Evolutionary conservation across 257 asterid species (phyloP).

Genomic region (Jacaranda copaia): DNA sequence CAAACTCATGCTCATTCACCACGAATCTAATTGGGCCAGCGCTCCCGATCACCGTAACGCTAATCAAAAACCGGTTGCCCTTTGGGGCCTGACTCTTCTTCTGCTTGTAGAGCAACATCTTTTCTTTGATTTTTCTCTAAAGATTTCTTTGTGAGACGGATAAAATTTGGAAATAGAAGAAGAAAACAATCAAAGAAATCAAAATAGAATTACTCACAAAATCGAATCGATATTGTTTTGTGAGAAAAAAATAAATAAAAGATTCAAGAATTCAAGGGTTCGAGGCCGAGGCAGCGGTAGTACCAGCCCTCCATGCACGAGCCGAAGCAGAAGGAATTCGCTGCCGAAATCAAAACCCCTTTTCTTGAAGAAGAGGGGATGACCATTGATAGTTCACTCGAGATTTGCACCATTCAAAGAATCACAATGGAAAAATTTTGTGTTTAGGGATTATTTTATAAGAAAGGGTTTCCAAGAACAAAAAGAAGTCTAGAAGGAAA

Average conservation of each 20-base stretch:
- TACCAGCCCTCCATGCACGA: constrained; percentile 97
- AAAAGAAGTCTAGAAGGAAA: too few species aligned
- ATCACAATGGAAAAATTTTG: too few species aligned
- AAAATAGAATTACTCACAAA: background rate
- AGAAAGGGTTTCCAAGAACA: too few species aligned
- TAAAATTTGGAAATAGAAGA: constrained; percentile 1
- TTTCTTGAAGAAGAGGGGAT: constrained; percentile 69
- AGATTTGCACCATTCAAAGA: constrained; percentile 85
- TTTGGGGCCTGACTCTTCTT: constrained; percentile 75
- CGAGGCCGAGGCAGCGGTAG: constrained; percentile 91
- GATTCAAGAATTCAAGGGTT: constrained; percentile 56
- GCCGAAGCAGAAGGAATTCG: constrained; percentile 64
- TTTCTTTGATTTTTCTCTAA: constrained; percentile 20
- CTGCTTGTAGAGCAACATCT: constrained; percentile 75
- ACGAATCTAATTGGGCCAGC: constrained; percentile 95
- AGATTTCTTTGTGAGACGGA: background rate
- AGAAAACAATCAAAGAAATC: constrained; percentile 34
- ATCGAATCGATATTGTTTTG: too few species aligned
- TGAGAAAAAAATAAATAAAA: background rate
- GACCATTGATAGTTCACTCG: constrained; percentile 66
- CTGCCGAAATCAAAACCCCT: constrained; percentile 68
- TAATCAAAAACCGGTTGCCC: constrained; percentile 74
- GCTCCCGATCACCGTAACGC: constrained; percentile 82
- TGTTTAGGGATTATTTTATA: too few species aligned
- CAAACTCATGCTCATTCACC: constrained; percentile 77